Base-by-base conservation (phyloP, 768 basidiomycete genomes). In the Suillus alpinus region DNA sequence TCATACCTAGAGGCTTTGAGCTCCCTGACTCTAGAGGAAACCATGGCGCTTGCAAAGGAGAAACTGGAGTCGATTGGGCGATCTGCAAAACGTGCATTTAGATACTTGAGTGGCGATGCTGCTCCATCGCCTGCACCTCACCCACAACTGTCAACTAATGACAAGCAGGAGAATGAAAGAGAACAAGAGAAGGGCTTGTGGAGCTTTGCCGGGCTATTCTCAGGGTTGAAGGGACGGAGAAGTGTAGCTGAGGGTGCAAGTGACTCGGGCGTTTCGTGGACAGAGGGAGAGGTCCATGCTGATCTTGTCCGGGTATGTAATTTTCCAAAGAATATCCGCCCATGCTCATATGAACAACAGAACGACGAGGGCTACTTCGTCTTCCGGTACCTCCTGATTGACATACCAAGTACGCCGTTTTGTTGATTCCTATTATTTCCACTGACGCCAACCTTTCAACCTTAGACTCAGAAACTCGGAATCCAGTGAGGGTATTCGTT, bases 241-340 rank as follows among this genome's bases (percentile, higher is more conserved):
- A 36, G 73, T 70, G 55, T 71, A 66, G 49, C 62, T 63, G 41
- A 63, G 58, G 59, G 77, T 76, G 57, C 59, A 14, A 62, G 69
- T 20, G 76, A 76, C 37, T 74, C 76, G 23, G 81, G 80, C 13
- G 77, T 76, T 60, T 67, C 75, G 18, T 90, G 81, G 74, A 86
- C 81, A 18, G 90, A 92, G 62, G 91, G 92, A 8, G 90, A 93
- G 66, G 89, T 90, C 9, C 92, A 93, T 71, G 92, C 85, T 9
- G 86, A 89, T 73, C 80, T 92, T 44, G 78, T 92, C 61, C 83
- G 83, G 79, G 91, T 91, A 73, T 60, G 84, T 77, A 20, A 20
- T 62, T 61, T 18, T 58, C 56, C 58, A 61, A 50, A 49, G 41
- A 50, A 29, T 49, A 20, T 36, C 40, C 31, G 49, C 18, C 52